phyloP scores from a whole-genome alignment of 805 yeast genomes.

The Yarrowia keelungensis region DNA sequence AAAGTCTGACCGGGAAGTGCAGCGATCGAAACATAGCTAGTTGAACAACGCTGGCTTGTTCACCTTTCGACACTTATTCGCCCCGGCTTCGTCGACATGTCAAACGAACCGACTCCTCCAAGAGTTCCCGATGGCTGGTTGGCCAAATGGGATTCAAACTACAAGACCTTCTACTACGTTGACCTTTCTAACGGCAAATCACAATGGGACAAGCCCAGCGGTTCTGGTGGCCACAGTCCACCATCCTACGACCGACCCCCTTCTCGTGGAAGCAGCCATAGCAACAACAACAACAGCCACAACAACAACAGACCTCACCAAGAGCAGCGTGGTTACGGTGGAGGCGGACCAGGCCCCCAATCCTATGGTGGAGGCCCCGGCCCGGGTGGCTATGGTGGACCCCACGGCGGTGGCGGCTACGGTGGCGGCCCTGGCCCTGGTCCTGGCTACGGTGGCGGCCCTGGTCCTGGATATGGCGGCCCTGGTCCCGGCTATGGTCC shows the following conservation, averaged over 20 bases:
- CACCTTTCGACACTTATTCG: not conserved
- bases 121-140: conserved; percentile 50
- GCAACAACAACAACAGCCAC: conserved; percentile 44
- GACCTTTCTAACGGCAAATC: conserved; percentile 72
- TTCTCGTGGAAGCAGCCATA: conserved; percentile 41
- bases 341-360: too few relatives aligned
- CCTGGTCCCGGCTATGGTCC: conserved; percentile 41
- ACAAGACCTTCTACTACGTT: conserved; percentile 82
- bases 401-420: conserved; percentile 19
- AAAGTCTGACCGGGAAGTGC: conserved; percentile 21
- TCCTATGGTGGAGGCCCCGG: not conserved
- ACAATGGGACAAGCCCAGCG: conserved; percentile 86
- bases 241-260: conserved; percentile 45
- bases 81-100: conserved; percentile 20
- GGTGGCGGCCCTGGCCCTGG: conserved; percentile 19
- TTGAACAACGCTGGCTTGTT: not conserved
- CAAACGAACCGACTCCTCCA: conserved; percentile 45
- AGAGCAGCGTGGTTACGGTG: conserved; percentile 48
- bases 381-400: conserved; percentile 37
- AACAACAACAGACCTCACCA: conserved; percentile 42
- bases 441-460: conserved; percentile 39
- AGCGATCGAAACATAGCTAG: conserved; percentile 8
- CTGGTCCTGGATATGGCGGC: conserved; percentile 39
- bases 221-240: conserved; percentile 39
- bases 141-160: conserved; percentile 53